Evolutionary conservation across 2,329 filamentous ascomycete genomes (phyloP).

Genomic region (Ophiostoma fasciatum): DNA sequence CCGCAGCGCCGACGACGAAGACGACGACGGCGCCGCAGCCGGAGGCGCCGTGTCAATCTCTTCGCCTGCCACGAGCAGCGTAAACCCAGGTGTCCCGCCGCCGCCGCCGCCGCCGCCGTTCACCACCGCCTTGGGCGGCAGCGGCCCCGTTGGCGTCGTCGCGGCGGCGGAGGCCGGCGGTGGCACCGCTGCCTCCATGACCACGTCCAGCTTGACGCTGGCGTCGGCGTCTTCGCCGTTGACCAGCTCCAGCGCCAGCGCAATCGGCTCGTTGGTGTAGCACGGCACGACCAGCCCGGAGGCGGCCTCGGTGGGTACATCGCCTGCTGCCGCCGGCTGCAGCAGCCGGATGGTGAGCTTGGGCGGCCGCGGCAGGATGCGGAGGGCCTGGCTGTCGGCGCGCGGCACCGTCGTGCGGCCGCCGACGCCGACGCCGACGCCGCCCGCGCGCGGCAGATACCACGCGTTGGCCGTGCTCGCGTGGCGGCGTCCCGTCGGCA

Average conservation of each 20-base stretch:
- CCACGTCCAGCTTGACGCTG: slow-evolving; percentile 53
- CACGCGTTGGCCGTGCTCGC: slow-evolving; percentile 25
- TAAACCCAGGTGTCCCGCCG: slow-evolving; percentile 26
- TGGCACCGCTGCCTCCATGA: slow-evolving; percentile 30
- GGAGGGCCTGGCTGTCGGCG: slow-evolving; percentile 40
- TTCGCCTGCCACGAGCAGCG: slow-evolving; percentile 17
- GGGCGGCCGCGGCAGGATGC: slow-evolving; percentile 74
- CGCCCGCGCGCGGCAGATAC: slow-evolving; percentile 27
- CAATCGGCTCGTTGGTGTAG: slow-evolving; percentile 69
- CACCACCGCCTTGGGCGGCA: too few relatives aligned
- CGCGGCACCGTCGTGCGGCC: slow-evolving; percentile 24
- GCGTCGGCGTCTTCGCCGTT: slow-evolving; percentile 78
- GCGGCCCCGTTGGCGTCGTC: too few relatives aligned
- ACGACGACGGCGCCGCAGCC: slow-evolving; percentile 4
- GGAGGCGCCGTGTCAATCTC: slow-evolving; percentile 11
- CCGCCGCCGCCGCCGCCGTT: neutral
- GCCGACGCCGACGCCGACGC: slow-evolving; percentile 21
- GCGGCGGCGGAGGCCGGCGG: too few relatives aligned
- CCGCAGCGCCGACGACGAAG: slow-evolving; percentile 19
- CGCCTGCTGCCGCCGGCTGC: neutral
- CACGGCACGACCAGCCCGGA: slow-evolving; percentile 36
- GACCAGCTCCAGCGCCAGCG: slow-evolving; percentile 51
- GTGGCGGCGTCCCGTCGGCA: slow-evolving; percentile 24
- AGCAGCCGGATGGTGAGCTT: slow-evolving; percentile 63
- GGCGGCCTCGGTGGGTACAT: too few relatives aligned